phyloP scores from a whole-genome alignment of 2,329 filamentous ascomycete species.

The Mycosphaerella sp. region DNA sequence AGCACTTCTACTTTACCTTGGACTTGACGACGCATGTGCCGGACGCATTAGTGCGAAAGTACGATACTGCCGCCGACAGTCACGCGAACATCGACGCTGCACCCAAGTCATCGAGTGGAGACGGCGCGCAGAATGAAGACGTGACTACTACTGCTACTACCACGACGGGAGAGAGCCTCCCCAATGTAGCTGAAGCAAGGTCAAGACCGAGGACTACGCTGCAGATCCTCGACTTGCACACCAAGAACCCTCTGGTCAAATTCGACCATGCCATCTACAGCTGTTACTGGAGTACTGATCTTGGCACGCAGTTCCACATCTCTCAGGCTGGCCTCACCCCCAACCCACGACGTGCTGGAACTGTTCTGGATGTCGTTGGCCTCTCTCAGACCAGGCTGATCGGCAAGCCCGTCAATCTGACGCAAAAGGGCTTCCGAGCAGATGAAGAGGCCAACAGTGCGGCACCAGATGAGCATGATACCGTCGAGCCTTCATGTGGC shows the following conservation, averaged over 20 bases:
- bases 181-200: neutral
- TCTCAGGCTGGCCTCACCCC: conserved; percentile 36
- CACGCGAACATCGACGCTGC: neutral
- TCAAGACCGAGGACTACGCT: neutral
- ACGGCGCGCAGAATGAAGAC: neutral
- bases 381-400: conserved; percentile 63
- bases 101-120: neutral
- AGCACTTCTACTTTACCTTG: conserved; percentile 55
- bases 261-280: conserved; percentile 73
- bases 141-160: neutral
- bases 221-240: conserved; percentile 67
- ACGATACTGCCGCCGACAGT: conserved; percentile 2
- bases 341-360: conserved; percentile 45
- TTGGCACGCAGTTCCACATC: conserved; percentile 70
- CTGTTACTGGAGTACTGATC: conserved; percentile 72
- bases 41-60: conserved; percentile 20
- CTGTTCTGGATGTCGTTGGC: conserved; percentile 64
- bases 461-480: neutral
- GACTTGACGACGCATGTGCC: conserved; percentile 46
- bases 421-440: conserved; percentile 17
- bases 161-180: neutral
- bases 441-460: neutral
- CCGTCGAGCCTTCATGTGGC: neutral
- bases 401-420: conserved; percentile 57
- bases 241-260: conserved; percentile 66